Evolutionary conservation across 176 grass and related monocot species (phyloP).

Genomic region (Cymbopogon citratus): DNA sequence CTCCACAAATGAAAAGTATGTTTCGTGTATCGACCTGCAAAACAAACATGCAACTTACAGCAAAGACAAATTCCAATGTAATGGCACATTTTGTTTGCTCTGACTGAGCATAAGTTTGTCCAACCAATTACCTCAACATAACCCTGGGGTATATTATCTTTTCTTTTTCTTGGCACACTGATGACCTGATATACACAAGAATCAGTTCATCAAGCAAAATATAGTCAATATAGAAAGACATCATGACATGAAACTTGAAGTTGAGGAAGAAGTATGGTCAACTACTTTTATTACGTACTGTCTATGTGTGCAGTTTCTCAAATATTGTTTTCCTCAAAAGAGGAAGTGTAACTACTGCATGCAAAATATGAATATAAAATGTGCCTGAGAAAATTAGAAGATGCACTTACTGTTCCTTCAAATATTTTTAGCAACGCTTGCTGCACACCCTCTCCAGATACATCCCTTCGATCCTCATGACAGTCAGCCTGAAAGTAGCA

Average conservation of each 20-base stretch:
- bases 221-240: background rate
- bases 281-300: background rate
- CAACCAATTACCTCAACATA: constrained; percentile 37
- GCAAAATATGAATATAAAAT: background rate
- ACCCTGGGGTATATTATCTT: constrained; percentile 29
- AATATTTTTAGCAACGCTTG: constrained; percentile 72
- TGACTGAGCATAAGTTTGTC: background rate
- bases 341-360: background rate
- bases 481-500: constrained; percentile 36
- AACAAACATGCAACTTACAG: constrained; percentile 3
- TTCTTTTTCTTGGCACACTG: constrained; percentile 62
- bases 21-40: constrained; percentile 68
- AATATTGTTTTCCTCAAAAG: background rate
- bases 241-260: background rate
- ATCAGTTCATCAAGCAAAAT: background rate
- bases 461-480: constrained; percentile 43
- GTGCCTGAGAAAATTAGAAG: background rate
- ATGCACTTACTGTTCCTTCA: constrained; percentile 53
- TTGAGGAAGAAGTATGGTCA: background rate
- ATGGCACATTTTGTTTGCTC: background rate
- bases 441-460: constrained; percentile 77
- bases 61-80: background rate
- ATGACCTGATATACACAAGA: constrained; percentile 42
- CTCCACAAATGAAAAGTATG: constrained; percentile 84
- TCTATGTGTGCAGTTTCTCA: background rate